These are phyloP conservation scores for Cucurbita argyrosperma DNA, from an alignment of 306 rosid genomes.

Conservation along the genomic window DNA sequence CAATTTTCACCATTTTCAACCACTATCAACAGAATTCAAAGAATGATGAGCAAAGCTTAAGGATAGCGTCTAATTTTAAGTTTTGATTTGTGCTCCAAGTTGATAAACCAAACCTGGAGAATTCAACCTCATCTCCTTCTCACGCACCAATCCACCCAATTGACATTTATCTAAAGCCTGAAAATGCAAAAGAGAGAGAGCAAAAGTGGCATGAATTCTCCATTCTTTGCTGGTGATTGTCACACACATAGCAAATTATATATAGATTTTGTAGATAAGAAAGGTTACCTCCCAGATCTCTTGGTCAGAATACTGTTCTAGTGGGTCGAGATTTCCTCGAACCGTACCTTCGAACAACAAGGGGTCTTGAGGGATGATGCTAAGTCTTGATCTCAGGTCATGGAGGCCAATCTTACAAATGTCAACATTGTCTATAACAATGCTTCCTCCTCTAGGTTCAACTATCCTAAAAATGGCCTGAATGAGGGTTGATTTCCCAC, in stretches of 20 bases:
- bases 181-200: background rate
- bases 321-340: conserved; percentile 78
- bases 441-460: conserved; percentile 81
- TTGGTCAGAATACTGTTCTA: conserved; percentile 45
- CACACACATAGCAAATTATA: background rate
- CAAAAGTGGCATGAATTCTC: background rate
- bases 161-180: conserved; percentile 90
- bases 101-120: conserved; percentile 36
- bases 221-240: background rate
- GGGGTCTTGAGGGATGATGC: conserved; percentile 93
- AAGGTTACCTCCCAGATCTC: conserved; percentile 69
- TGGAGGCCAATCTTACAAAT: conserved; percentile 75
- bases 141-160: conserved; percentile 52
- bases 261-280: background rate
- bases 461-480: conserved; percentile 86
- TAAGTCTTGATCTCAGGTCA: conserved; percentile 78
- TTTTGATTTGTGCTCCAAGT: background rate
- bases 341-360: conserved; percentile 83
- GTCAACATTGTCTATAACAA: conserved; percentile 57
- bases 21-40: conserved; percentile 21
- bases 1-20: conserved; percentile 62
- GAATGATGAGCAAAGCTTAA: background rate
- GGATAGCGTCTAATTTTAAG: background rate
- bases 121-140: conserved; percentile 59
- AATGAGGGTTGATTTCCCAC: conserved; percentile 91